A percentile compares a stretch with the other conserved stretches of the same genome.
Evolutionary conservation across 176 grass and related monocot genomes (phyloP).

Genomic region (Musa schizocarpa): DNA sequence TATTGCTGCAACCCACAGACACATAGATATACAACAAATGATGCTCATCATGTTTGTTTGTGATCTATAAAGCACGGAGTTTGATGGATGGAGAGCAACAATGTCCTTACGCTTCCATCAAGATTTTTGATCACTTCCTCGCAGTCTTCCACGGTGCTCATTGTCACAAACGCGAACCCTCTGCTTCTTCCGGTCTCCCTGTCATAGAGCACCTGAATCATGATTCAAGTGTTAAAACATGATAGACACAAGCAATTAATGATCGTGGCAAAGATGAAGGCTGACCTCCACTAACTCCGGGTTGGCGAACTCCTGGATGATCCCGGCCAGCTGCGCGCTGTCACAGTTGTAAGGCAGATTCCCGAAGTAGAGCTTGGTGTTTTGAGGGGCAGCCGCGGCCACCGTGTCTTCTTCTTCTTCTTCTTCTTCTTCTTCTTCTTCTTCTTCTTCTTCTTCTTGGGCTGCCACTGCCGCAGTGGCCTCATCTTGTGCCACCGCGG

Average conservation of each 20-base stretch:
- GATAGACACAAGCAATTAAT: neutral
- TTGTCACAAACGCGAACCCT: slow-evolving; percentile 95
- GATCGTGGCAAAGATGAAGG: neutral
- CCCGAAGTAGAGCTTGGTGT: slow-evolving; percentile 84
- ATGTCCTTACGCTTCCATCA: slow-evolving; percentile 52
- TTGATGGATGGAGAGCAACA: no score
- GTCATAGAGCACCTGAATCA: slow-evolving; percentile 71
- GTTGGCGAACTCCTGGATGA: slow-evolving; percentile 68
- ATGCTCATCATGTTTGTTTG: no score
- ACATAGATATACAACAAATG: neutral
- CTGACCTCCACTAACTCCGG: slow-evolving; percentile 93
- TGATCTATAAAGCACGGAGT: no score
- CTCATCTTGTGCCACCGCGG: slow-evolving; percentile 48
- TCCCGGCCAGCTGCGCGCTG: slow-evolving; percentile 74
- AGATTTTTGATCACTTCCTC: slow-evolving; percentile 71
- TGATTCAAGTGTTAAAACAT: neutral
- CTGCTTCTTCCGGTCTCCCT: slow-evolving; percentile 72
- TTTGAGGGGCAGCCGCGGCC: neutral
- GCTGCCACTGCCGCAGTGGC: slow-evolving; percentile 30
- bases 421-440: no score
- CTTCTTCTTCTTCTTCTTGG: slow-evolving; percentile 9
- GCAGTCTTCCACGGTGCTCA: slow-evolving; percentile 69
- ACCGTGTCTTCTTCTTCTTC: slow-evolving; percentile 3
- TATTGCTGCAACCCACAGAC: slow-evolving; percentile 45
- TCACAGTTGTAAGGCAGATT: slow-evolving; percentile 96